Base-by-base conservation (phyloP, 2,329 filamentous ascomycete genomes). In the Cadophora gregata region DNA sequence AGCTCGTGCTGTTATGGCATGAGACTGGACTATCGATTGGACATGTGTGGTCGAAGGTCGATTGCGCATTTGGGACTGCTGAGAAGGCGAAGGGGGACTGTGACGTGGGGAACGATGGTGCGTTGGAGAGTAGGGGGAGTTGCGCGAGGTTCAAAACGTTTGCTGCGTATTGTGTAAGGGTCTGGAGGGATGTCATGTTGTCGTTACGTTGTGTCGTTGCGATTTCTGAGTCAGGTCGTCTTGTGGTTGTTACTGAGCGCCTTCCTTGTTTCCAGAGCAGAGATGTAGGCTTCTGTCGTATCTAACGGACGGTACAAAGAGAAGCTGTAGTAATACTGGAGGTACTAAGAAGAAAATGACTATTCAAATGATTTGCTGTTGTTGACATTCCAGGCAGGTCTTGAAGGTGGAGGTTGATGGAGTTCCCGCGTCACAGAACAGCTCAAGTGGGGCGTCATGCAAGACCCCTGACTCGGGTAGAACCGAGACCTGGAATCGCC, bases 1-100 rank as follows among this genome's bases (percentile, higher is more conserved):
- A 83, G 3, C 78, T 78, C 1, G 87, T 87, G 12, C 83, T 86
- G 74, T 89, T 89, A 67, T 88, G 86, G 74, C 90, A 93, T 72
- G 87, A 90, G 62, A 90, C 31, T 1, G 74, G 75, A 31, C 67
- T 65, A 45, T 75, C 69, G 9, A 66, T 58, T 19, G 75, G 75
- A 59, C 75, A 76, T 19, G 65, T 71, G 10, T 72, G 74, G 12
- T 73, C 66, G 59, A 56, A 63, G 12, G 68, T 55, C 10, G 56
- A 33, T 16, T 55, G 33, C 9, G 58, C 24, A 16, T 45, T 25
- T 8, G 42, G 7, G 24, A 47, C 59, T 5, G 50, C 24, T 9
- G 24, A 7, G 16, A 19, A 29, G 60, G 48, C 36, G 45, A 12
- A 14, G 6, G 47, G n/a, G 12, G 33, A 48, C 38, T 38, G 21